phyloP scores from a whole-genome alignment of 2,329 filamentous ascomycete species.

The Golovinomyces cichoracearum region DNA sequence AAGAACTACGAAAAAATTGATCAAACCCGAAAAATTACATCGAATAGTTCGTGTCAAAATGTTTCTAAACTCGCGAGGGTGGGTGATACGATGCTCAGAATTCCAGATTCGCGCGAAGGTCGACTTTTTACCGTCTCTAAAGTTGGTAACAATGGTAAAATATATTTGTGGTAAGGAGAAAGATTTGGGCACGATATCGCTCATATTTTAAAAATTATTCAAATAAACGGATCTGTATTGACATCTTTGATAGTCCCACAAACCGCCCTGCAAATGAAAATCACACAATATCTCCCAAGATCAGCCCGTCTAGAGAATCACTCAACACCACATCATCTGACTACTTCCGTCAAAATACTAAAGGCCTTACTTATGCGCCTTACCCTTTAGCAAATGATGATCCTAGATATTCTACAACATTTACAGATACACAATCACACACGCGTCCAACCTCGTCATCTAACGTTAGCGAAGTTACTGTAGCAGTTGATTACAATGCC shows the following conservation, averaged over 20 bases:
- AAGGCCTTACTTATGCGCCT: background rate
- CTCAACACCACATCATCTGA: background rate
- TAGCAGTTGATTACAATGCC: background rate
- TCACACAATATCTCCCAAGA: background rate
- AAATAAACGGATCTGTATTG: constrained; percentile 5
- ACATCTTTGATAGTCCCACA: constrained; percentile 24
- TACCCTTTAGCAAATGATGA: background rate
- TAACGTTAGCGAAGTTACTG: background rate
- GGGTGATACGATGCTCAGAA: constrained; percentile 11
- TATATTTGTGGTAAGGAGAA: constrained; percentile 45
- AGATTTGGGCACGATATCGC: constrained; percentile 7
- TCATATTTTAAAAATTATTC: too few relatives aligned
- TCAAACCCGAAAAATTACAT: background rate
- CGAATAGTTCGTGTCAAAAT: background rate
- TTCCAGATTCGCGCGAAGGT: constrained; percentile 24
- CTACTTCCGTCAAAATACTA: background rate
- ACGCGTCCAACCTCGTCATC: background rate
- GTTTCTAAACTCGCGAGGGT: background rate
- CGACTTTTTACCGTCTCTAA: constrained; percentile 46
- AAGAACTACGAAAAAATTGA: background rate
- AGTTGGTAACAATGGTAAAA: constrained; percentile 58
- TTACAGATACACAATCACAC: background rate
- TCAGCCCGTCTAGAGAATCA: background rate
- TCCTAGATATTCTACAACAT: background rate
- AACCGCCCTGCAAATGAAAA: constrained; percentile 31